These are phyloP conservation scores for Syncephalastrum racemosum DNA, from an alignment of 371 early-diverging fungal genomes.

Conservation along the genomic window DNA sequence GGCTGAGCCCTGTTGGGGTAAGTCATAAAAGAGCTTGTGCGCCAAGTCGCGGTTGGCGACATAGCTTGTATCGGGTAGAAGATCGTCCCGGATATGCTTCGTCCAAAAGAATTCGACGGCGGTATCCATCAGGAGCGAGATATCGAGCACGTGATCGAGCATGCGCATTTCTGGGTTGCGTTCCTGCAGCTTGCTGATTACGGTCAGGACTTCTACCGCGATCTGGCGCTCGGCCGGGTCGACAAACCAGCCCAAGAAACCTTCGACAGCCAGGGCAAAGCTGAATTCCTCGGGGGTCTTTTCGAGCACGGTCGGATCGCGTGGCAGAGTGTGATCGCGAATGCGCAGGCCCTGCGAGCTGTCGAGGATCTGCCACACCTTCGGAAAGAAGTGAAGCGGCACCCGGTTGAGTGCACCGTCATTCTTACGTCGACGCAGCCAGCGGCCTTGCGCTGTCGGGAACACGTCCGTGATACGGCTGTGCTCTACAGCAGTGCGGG, in stretches of 20 bases:
- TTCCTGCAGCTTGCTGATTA: conserved; percentile 63
- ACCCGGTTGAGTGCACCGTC: conserved; percentile 87
- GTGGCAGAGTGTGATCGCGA: conserved; percentile 56
- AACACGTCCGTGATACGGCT: conserved; percentile 47
- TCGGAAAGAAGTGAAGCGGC: conserved; percentile 77
- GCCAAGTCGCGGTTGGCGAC: conserved; percentile 67
- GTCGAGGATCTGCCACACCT: conserved; percentile 73
- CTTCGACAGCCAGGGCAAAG: conserved; percentile 77
- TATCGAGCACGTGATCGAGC: conserved; percentile 53
- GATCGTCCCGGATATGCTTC: conserved; percentile 36
- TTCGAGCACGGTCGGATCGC: conserved; percentile 85
- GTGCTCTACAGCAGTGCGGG: conserved; percentile 18
- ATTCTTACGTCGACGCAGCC: conserved; percentile 78
- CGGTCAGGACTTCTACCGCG: conserved; percentile 70
- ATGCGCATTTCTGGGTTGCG: conserved; percentile 63
- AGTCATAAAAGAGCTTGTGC: conserved; percentile 76
- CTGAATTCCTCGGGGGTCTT: conserved; percentile 85
- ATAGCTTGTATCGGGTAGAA: conserved; percentile 28
- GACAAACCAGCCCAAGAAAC: conserved; percentile 61
- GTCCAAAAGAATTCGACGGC: conserved; percentile 72
- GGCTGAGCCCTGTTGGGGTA: conserved; percentile 64
- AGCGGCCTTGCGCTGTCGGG: conserved; percentile 67
- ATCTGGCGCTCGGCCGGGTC: conserved; percentile 89
- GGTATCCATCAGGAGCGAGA: conserved; percentile 62
- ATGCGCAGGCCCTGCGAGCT: conserved; percentile 59